These are phyloP conservation scores for Rosa persica DNA, from an alignment of 306 rosid species.

Conservation along the genomic window DNA sequence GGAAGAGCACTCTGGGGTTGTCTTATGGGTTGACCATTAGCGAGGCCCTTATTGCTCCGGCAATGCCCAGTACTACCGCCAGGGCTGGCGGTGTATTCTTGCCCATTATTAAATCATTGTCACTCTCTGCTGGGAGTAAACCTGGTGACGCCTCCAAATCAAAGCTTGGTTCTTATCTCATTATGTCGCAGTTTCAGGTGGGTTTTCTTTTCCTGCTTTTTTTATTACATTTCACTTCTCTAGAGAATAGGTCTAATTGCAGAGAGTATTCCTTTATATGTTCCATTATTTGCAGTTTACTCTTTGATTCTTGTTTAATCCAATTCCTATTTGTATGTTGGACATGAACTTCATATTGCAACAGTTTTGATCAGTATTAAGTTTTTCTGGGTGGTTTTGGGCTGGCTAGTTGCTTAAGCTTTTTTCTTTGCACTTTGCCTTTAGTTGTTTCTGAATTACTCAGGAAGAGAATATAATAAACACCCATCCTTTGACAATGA, in stretches of 20 bases:
- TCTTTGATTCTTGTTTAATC: too few species aligned
- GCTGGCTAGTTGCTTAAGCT: background rate
- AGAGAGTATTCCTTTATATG: too few species aligned
- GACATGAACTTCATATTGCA: background rate
- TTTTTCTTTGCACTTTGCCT: background rate
- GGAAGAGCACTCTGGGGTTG: conserved; percentile 82
- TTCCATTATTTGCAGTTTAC: too few species aligned
- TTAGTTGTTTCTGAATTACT: background rate
- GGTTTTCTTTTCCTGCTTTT: background rate
- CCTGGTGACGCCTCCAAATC: conserved; percentile 55
- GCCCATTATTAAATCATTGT: conserved; percentile 83
- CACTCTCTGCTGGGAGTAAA: conserved; percentile 80
- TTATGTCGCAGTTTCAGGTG: conserved; percentile 94
- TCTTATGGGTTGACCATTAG: conserved; percentile 85
- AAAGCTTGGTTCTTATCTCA: conserved; percentile 78
- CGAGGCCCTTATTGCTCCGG: conserved; percentile 88
- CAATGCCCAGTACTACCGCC: conserved; percentile 98
- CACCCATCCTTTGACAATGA: background rate
- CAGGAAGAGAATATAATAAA: background rate
- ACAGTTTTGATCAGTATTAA: too few species aligned
- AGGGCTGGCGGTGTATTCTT: conserved; percentile 95
- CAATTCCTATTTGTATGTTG: too few species aligned
- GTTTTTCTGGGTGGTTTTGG: background rate
- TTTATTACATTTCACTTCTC: background rate
- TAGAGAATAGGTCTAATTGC: too few species aligned